Conservation (phyloP, 768 basidiomycete species). For the Boletus patriciae region DNA sequence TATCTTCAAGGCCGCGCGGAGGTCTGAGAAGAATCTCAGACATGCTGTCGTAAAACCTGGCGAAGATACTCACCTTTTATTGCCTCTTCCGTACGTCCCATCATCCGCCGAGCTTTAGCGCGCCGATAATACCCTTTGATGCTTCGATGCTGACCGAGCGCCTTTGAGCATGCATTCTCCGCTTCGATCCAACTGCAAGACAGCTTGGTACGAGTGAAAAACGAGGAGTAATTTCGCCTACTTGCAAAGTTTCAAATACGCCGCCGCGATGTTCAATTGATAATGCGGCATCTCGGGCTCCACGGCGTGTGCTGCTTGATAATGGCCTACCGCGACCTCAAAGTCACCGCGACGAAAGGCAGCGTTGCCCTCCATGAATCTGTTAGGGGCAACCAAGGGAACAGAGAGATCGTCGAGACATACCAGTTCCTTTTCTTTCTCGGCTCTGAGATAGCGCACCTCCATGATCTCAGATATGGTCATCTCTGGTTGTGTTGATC, state of each 20-base stretch:
- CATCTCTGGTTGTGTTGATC: conserved; percentile 40
- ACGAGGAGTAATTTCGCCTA: conserved; percentile 37
- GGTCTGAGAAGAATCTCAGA: conserved; percentile 41
- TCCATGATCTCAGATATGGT: conserved; percentile 76
- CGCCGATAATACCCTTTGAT: conserved; percentile 71
- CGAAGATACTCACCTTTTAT: conserved; percentile 47
- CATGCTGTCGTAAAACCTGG: too few relatives aligned
- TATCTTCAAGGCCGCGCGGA: conserved; percentile 57
- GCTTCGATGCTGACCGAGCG: conserved; percentile 62
- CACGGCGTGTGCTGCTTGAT: conserved; percentile 58
- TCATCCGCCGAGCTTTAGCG: conserved; percentile 64
- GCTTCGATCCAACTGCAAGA: conserved; percentile 65
- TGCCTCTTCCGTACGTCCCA: conserved; percentile 55
- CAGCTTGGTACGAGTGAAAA: conserved; percentile 16
- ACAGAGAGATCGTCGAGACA: conserved; percentile 9
- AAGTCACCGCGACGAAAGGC: conserved; percentile 68
- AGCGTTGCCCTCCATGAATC: conserved; percentile 53
- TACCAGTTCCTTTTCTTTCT: conserved; percentile 70
- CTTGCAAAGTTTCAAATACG: conserved; percentile 69
- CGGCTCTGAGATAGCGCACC: conserved; percentile 67
- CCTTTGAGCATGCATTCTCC: conserved; percentile 66
- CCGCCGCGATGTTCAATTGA: conserved; percentile 74
- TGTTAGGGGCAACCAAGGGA: conserved; percentile 1
- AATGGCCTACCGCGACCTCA: conserved; percentile 52
- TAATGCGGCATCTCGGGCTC: conserved; percentile 77